Conservation (phyloP, 2,329 filamentous ascomycete species). For the Blastomyces silverae region DNA sequence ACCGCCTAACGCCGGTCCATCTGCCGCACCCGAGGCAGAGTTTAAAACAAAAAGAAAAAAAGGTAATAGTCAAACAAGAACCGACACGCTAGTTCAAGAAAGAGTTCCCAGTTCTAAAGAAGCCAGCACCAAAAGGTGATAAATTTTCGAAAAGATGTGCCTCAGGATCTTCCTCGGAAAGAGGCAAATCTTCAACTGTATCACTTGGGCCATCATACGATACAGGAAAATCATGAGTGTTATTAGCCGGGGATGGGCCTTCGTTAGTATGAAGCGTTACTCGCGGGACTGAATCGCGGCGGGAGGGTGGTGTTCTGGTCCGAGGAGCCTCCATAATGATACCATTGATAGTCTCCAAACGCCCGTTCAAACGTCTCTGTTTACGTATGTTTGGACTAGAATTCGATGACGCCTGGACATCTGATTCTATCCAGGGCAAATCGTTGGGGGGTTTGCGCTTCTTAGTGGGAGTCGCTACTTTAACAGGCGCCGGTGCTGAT, state of each 20-base stretch:
- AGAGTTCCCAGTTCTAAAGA: not conserved
- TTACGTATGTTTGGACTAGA: not conserved
- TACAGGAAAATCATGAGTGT: not conserved
- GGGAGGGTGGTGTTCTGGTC: slow-evolving; percentile 7
- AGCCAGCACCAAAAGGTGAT: not conserved
- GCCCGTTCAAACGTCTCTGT: slow-evolving; percentile 1
- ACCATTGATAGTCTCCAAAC: slow-evolving; percentile 4
- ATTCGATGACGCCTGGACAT: not conserved
- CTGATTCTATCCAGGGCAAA: slow-evolving; percentile 11
- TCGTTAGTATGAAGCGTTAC: not conserved
- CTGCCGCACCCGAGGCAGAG: not conserved
- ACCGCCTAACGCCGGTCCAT: not conserved
- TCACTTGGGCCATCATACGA: slow-evolving; percentile 3
- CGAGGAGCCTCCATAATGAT: not conserved
- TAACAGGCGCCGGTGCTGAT: not conserved
- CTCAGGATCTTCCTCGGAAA: not conserved
- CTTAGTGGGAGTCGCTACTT: slow-evolving; percentile 16
- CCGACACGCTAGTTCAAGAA: not conserved
- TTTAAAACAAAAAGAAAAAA: not conserved
- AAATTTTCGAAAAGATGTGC: not conserved
- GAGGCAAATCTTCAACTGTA: not conserved
- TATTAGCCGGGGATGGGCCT: not conserved
- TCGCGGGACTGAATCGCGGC: not conserved
- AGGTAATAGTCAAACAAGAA: not conserved
- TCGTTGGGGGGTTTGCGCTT: slow-evolving; percentile 16